Evolutionary conservation across 768 basidiomycete genomes (phyloP), one percentile per base, ranked within the genome.

Genomic region (Pulveroboletus frians): DNA sequence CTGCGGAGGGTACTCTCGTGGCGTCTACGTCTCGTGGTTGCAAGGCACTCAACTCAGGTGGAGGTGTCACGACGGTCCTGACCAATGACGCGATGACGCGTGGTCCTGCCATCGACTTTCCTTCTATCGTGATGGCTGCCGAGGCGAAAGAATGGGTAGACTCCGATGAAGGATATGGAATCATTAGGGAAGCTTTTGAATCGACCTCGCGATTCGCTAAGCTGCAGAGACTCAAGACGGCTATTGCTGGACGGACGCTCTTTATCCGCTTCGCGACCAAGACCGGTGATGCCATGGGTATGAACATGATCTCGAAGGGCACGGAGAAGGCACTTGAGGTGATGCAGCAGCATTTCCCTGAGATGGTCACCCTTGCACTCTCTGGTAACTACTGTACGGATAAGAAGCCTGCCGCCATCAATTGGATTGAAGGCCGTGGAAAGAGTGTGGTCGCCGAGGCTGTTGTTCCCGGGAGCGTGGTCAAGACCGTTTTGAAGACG

Each of bases 301-400:
- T 99, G 96, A 99, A 99, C 76, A 99, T 98, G 96, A 96, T 98
- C 63, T 90, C 88, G 9, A 99, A 99, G 71, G 96, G 94, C 3
- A 93, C 92, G 9, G 96, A 98, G 73, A 89, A 88, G 70, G 93
- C 93, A 18, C 78, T 99, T 11, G 92, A 87, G 61, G 78, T 76
- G 18, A 76, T 92, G 78, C 76, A 78, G 57, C 74, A 75, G 43
- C 69, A 83, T 60, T 99, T 92, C 75, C 95, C 95, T 4, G 84
- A 85, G 52, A 97, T 97, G 94, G 69, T 82, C 47, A 83, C 92
- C 36, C 78, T 96, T 30, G 89, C 95, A 9, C 78, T 99, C 14
- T 91, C 87, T 5, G 96, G 95, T 39, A 99, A 99, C 68, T 99
- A 98, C 68, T 98, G 96, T 74, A 99, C 92, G 56, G 96, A 99